Evolutionary conservation across 176 grass and related monocot species (phyloP), one percentile per base, ranked within the genome.

Genomic region (Phoenix dactylifera): DNA sequence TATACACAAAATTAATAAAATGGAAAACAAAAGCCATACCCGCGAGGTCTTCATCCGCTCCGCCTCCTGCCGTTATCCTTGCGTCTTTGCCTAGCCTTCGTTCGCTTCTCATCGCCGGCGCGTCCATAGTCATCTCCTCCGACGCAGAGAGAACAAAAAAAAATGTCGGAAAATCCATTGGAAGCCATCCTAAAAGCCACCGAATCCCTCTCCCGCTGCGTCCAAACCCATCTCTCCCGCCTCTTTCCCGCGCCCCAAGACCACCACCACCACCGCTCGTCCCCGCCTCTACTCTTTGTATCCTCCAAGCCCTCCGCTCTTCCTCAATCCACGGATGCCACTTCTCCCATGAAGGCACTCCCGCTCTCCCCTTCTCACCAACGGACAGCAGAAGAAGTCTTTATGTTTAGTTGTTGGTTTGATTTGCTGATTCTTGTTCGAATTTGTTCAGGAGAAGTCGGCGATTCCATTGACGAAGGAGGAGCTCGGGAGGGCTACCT

Each of bases 401-500:
- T 1, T 9, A 9, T 35, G 32, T 35, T 35, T 35, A 2, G 7
- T 35, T 35, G 32, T 35, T 10, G 32, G 17, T 18, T 23, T 20
- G 15, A 64, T 0, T 4, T 35, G 60, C 17, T 19, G 55, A 57
- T 25, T 16, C 32, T 35, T 35, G 1, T 55, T 75, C 30, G 75
- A 55, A 76, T 70, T 69, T 83, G 74, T 61, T 65, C 78, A 83
- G 84, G 66, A 72, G 59, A 92, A 83, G 72, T 63, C 75, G 64
- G 74, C 67, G 48, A 72, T 39, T 62, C 84, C 84, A 3, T 73
- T 98, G 73, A 98, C 84, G 12, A 98, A 86, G 74, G 84, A 83
- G 79, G 93, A 92, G 67, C 73, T 98, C 23, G 93, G 93, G 20
- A 75, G 88, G 54, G 76, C 79, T 51, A 89, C 93, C 15, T 98